A percentile compares a stretch with the other conserved stretches of the same genome.
phyloP scores from a whole-genome alignment of 1,284 basidiomycete genomes.

The Pholiota adiposa region DNA sequence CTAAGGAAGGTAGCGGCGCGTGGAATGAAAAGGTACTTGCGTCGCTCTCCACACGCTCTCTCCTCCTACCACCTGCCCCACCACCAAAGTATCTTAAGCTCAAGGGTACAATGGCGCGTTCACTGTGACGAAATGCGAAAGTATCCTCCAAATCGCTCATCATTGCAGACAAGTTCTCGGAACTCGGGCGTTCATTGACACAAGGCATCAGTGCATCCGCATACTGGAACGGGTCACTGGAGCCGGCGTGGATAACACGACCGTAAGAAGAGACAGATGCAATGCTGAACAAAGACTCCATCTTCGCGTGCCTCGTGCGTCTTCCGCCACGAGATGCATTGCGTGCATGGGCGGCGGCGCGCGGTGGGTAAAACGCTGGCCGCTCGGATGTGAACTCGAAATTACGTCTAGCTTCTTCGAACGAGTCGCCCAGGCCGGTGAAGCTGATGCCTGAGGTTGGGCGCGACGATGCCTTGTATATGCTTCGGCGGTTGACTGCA shows the following conservation, averaged over 20 bases:
- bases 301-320: slow-evolving; percentile 43
- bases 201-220: slow-evolving; percentile 29
- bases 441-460: slow-evolving; percentile 64
- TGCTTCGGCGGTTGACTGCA: slow-evolving; percentile 20
- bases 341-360: slow-evolving; percentile 28
- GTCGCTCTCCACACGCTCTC: slow-evolving; percentile 72
- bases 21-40: slow-evolving; percentile 78
- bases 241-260: slow-evolving; percentile 63
- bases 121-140: slow-evolving; percentile 54
- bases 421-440: slow-evolving; percentile 64
- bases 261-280: slow-evolving; percentile 85
- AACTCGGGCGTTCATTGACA: slow-evolving; percentile 59
- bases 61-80: slow-evolving; percentile 18
- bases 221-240: slow-evolving; percentile 78
- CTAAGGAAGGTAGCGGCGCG: slow-evolving; percentile 31
- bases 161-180: slow-evolving; percentile 46
- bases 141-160: slow-evolving; percentile 67
- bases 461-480: slow-evolving; percentile 22
- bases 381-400: slow-evolving; percentile 71
- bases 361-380: slow-evolving; percentile 67
- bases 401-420: slow-evolving; percentile 72
- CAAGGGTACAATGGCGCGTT: background rate
- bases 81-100: background rate
- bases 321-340: background rate
- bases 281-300: slow-evolving; percentile 75